Evolutionary conservation across 352 stramenopile species (phyloP).

Genomic region (Globisporangium sylvaticum): DNA sequence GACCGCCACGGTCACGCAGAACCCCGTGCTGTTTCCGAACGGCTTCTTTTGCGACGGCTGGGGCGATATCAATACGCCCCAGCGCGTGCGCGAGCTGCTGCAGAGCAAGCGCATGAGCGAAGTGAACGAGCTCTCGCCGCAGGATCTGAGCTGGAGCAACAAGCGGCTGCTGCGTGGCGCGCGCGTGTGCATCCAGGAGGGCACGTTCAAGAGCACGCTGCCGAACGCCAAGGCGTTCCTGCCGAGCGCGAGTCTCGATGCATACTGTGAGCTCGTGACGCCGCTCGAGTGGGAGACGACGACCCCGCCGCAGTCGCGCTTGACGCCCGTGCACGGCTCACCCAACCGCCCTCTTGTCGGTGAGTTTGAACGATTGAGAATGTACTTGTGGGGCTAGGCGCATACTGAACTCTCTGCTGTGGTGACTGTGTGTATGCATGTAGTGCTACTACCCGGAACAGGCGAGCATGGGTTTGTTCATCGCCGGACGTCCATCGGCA

Average conservation of each 20-base stretch:
- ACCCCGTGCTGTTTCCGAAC: constrained; percentile 65
- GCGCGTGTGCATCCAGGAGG: constrained; percentile 44
- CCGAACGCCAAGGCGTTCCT: constrained; percentile 52
- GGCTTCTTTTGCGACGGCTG: constrained; percentile 82
- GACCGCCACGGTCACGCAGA: constrained; percentile 70
- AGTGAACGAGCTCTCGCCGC: constrained; percentile 29
- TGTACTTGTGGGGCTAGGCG: neutral
- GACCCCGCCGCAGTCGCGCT: neutral
- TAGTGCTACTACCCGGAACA: constrained; percentile 69
- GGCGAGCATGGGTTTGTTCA: constrained; percentile 78
- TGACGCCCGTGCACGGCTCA: constrained; percentile 18
- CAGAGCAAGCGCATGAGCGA: constrained; percentile 63
- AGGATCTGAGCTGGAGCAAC: constrained; percentile 31
- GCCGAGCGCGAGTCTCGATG: constrained; percentile 48
- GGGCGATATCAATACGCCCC: constrained; percentile 65
- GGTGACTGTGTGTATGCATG: neutral
- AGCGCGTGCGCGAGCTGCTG: constrained; percentile 47
- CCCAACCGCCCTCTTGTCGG: constrained; percentile 26
- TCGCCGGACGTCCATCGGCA: constrained; percentile 53
- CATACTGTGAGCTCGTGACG: constrained; percentile 68
- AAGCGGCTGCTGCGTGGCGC: constrained; percentile 23
- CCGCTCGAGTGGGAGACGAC: constrained; percentile 45
- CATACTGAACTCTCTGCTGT: neutral
- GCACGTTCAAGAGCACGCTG: constrained; percentile 57
- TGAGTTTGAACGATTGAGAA: neutral